Percentiles rank a stretch among this genome's conserved stretches.
Conservation (phyloP, 129 eudicot genomes). For the Gnaphalium uliginosum region DNA sequence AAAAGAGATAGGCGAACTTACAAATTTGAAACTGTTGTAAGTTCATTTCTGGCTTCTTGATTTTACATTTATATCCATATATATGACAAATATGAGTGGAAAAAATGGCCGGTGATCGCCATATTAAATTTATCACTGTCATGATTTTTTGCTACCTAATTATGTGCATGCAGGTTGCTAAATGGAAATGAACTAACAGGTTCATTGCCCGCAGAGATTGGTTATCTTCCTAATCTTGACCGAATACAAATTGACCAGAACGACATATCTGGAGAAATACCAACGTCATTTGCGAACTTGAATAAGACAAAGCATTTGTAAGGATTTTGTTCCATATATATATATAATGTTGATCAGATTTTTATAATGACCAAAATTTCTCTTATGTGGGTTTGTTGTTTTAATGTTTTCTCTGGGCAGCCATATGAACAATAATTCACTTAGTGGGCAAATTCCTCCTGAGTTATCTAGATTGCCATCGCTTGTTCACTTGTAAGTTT, state of each 20-base stretch:
- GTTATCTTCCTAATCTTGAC: slow-evolving; percentile 69
- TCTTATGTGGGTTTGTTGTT: slow-evolving; percentile 24
- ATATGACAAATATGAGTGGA: slow-evolving; percentile 10
- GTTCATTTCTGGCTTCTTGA: slow-evolving; percentile 27
- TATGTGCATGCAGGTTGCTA: slow-evolving; percentile 64
- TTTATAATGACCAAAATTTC: slow-evolving; percentile 2
- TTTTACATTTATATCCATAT: slow-evolving; percentile 9
- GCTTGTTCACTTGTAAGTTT: slow-evolving; percentile 88
- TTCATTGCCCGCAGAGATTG: slow-evolving; percentile 77
- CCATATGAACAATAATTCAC: slow-evolving; percentile 96
- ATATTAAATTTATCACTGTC: not conserved
- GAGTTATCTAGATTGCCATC: slow-evolving; percentile 67
- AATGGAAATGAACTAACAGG: slow-evolving; percentile 83
- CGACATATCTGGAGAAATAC: slow-evolving; percentile 75
- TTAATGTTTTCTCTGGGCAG: slow-evolving; percentile 44
- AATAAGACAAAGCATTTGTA: slow-evolving; percentile 72
- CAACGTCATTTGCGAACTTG: slow-evolving; percentile 77
- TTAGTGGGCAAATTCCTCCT: slow-evolving; percentile 82
- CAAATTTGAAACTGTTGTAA: slow-evolving; percentile 59
- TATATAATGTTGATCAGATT: not conserved
- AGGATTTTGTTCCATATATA: slow-evolving; percentile 18
- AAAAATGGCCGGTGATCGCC: not conserved
- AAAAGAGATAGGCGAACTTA: slow-evolving; percentile 62
- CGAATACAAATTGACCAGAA: slow-evolving; percentile 91
- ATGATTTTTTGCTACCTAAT: slow-evolving; percentile 5